Conservation (phyloP, 129 eudicot genomes). For the Gnaphalium uliginosum region DNA sequence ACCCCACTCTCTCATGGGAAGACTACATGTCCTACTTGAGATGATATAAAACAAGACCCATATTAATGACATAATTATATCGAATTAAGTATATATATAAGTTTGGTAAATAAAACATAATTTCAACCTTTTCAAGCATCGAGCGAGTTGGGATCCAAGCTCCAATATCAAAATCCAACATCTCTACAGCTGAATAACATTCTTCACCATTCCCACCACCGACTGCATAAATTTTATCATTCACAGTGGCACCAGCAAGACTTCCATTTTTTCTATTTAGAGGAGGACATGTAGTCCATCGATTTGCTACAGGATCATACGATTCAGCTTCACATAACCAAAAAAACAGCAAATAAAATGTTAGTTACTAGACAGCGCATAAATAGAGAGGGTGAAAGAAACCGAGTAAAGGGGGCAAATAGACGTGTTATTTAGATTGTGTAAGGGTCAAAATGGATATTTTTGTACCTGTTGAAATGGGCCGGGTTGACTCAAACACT, state of each 20-base stretch:
- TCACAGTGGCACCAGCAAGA: conserved; percentile 67
- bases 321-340: conserved; percentile 61
- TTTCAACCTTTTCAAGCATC: conserved; percentile 69
- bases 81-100: neutral
- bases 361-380: neutral
- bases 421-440: neutral
- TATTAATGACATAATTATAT: neutral
- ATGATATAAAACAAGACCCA: neutral
- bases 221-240: conserved; percentile 63
- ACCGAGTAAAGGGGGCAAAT: neutral
- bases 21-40: neutral
- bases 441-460: neutral
- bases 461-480: neutral
- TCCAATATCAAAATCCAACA: conserved; percentile 72
- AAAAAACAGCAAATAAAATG: neutral
- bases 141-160: conserved; percentile 69
- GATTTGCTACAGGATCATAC: conserved; percentile 45
- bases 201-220: conserved; percentile 77
- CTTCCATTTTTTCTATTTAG: conserved; percentile 60
- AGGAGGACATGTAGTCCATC: conserved; percentile 63
- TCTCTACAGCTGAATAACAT: conserved; percentile 65
- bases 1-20: too few species aligned
- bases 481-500: neutral
- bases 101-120: neutral
- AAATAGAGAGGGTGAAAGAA: neutral